Base-by-base conservation (phyloP, 352 stramenopile species). In the Phytophthora nicotianae region DNA sequence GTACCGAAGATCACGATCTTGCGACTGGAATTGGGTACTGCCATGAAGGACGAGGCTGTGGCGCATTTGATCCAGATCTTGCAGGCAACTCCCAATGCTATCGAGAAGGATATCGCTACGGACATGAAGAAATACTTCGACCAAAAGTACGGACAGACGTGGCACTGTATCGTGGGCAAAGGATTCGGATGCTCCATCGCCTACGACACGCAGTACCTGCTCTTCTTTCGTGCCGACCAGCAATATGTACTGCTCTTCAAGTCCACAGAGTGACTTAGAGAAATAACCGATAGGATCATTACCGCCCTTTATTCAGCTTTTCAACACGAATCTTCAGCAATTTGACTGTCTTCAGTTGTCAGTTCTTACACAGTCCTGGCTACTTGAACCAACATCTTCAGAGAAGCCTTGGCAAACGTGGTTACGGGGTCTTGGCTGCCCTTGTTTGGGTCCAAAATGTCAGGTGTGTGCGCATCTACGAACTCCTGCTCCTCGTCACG, bases 51-150 rank as follows among this genome's bases (percentile, higher is more conserved):
- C 61, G 83, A 93, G 24, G 83, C 81, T 7, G 76, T 94, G 26
- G 32, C 63, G 35, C 68, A 86, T 50, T 65, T 81, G 20, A 66
- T 70, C 48, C 61, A 80, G 51, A 65, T 79, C 46, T 43, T 84
- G 24, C 72, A 80, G 54, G 33, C 64, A 38, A 80, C 66, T 19
- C 58, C 70, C 42, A 66, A 69, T 20, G 70, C 70, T n/a, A 92
- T 92, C 27, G 77, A 92, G 58, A 92, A 98, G 79, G 97, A 99
- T 73, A 97, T 99, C 62, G 96, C 97, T 27, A 98, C 97, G 23
- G 98, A 98, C 68, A 98, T 99, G 75, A 99, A 99, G 74, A 99
- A 99, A 75, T 97, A 98, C 77, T 99, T 99, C 70, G 97, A 99
- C 77, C 98, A 98, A 71, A 98, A 97, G 63, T 93, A 97, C 72